Conservation (phyloP, 2,329 filamentous ascomycete genomes). For the Aspergillus pseudotamarii region DNA sequence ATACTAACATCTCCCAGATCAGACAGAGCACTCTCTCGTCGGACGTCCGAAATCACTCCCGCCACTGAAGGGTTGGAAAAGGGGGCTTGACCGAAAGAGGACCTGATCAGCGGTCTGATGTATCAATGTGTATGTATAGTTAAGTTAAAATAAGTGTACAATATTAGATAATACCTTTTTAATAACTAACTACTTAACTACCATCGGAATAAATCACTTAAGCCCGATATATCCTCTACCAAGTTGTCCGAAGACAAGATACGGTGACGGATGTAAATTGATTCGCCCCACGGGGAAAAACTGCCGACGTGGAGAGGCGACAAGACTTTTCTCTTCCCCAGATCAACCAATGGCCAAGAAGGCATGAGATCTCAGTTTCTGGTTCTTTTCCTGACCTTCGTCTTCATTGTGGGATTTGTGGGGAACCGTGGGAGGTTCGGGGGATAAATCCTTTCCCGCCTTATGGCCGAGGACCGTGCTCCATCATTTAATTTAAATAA, state of each 20-base stretch:
- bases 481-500: not conserved
- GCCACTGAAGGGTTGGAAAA: not conserved
- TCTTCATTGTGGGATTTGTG: slow-evolving; percentile 19
- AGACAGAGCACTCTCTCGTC: not conserved
- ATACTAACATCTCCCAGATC: not conserved
- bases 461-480: slow-evolving; percentile 1
- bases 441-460: slow-evolving; percentile 20
- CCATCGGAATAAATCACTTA: not conserved
- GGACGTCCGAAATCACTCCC: not conserved
- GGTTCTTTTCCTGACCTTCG: no score
- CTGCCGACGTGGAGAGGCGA: slow-evolving; percentile 14
- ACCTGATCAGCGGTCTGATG: not conserved
- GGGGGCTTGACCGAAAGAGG: not conserved
- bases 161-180: not conserved
- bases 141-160: not conserved
- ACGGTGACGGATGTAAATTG: slow-evolving; percentile 2
- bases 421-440: slow-evolving; percentile 10
- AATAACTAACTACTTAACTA: not conserved
- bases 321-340: no score
- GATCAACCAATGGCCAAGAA: no score
- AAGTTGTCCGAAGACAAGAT: no score
- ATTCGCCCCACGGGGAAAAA: slow-evolving; percentile 15
- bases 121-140: not conserved
- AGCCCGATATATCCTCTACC: no score
- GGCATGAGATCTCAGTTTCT: no score